Base-by-base conservation (phyloP, 371 early-diverging fungal genomes). In the Coemansia sp. region DNA sequence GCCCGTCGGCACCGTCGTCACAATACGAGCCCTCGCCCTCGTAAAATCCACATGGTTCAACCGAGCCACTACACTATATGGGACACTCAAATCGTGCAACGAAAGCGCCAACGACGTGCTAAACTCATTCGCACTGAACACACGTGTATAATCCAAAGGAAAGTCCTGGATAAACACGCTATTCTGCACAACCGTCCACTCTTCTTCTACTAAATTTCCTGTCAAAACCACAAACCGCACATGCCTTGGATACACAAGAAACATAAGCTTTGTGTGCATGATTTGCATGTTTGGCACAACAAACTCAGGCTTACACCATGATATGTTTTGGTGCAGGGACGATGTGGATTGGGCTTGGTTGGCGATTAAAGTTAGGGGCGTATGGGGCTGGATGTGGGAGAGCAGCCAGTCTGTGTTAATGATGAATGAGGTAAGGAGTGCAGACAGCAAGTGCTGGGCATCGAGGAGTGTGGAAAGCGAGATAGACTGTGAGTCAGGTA, bases 121-220 rank as follows among this genome's bases (percentile, higher is more conserved):
- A 24, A 73, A 69, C 59, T 54, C 48, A 34, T 66, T 73, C 0
- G 70, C 70, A 0, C 54, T 50, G 26, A 59, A 66, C 31, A 59
- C 42, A 0, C 0, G 1, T 1, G 5, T 6, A 3, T 3, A 16
- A 18, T 59, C 58, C 34, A 59, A 24, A 14, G 55, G 39, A 11
- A 77, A 72, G 29, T 77, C 77, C 37, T 77, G 69, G 6, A 72
- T n/a, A 50, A 61, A 66, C 18, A 65, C 51, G 5, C 56, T 14
- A 54, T 72, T 72, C 16, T 68, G 66, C 47, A 77, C 39, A 4
- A 68, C 22, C 14, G 65, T 5, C 77, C 77, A 77, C 34, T 72
- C 77, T 13, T 63, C 66, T 26, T 47, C 13, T 1, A 62, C 50
- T 11, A 77, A 60, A n/a, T 72, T 77, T 1, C 63, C 77, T 6